phyloP scores from a whole-genome alignment of 441 rosid genomes.

The Heliophila coronopifolia region DNA sequence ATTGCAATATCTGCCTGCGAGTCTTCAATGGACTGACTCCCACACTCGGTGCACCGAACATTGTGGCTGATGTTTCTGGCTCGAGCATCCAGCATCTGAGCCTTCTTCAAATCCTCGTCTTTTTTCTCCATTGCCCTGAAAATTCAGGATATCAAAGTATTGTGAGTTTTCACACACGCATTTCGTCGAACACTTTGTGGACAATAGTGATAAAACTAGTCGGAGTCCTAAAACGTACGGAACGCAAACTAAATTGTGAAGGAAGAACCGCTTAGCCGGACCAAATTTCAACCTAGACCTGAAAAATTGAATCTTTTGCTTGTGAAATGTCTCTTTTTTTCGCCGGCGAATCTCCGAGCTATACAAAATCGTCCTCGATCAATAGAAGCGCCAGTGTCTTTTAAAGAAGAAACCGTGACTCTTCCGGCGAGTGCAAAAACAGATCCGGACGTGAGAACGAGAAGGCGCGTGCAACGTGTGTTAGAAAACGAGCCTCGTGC shows the following conservation, averaged over 20 bases:
- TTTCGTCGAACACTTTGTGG: conserved; percentile 26
- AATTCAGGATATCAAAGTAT: background rate
- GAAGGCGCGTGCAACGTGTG: too few species aligned
- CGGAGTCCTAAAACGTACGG: background rate
- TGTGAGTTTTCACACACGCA: conserved; percentile 12
- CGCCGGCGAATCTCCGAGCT: too few species aligned
- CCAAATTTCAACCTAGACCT: conserved; percentile 1
- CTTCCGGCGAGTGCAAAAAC: too few species aligned
- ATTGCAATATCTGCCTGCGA: conserved; percentile 93
- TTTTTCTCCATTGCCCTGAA: conserved; percentile 43
- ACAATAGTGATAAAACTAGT: background rate
- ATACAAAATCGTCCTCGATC: background rate
- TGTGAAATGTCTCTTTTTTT: too few species aligned
- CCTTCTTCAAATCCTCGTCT: conserved; percentile 60
- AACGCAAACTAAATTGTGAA: background rate
- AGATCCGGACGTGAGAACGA: too few species aligned
- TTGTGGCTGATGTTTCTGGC: conserved; percentile 89
- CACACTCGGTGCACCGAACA: conserved; percentile 92
- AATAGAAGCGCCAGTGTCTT: background rate
- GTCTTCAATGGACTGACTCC: conserved; percentile 96
- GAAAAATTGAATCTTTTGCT: background rate
- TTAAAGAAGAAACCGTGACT: too few species aligned
- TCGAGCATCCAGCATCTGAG: conserved; percentile 64
- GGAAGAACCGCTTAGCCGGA: conserved; percentile 4
- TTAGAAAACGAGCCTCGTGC: too few species aligned